Evolutionary conservation across 257 asterid genomes (phyloP), one percentile per base, ranked within the genome.

Genomic region (Craterostigma plantagineum): DNA sequence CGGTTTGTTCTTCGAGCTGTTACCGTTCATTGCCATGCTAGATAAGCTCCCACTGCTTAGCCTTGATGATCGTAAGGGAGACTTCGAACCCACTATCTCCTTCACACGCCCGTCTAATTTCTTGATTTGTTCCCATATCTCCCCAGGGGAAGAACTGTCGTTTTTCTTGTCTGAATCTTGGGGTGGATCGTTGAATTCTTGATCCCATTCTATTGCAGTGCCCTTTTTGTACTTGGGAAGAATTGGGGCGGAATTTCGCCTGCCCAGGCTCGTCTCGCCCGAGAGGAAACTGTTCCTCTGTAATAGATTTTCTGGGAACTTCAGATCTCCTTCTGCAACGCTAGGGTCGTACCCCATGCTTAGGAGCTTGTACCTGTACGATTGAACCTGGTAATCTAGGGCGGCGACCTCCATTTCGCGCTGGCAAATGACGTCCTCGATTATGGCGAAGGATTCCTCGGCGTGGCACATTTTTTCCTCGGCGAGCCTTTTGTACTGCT

Each of bases 391-490:
- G 52, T 75, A 76, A 46, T 82, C 77, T 14, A 87, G 51, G 40
- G 73, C 65, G 37, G 95, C 80, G 42, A 74, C 63, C 66, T 87
- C 98, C 92, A 82, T 76, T 61, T 82, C 98, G 47, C 72, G 82
- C 71, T 77, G 83, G 50, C 60, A 58, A 59, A 87, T 73, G 45
- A 87, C 55, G 38, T 87, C 95, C 66, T 87, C 92, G 7, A 82
- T 82, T 18, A 82, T 57, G 7, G 79, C 79, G 7, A 82, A 65
- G 6, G 86, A 82, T 60, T 79, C 95, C 53, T 87, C 98, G 0
- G 92, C 95, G 4, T 79, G 83, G 49, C 71, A 63, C 75, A 87
- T 82, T 49, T 77, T 82, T 63, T 79, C 92, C 69, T 87, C 98
- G 0, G 82, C 77, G 58, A 82, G 43, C 58, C 98, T 63, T 62